Evolutionary conservation across 768 basidiomycete genomes (phyloP).

Genomic region (Polyporus arcularius): DNA sequence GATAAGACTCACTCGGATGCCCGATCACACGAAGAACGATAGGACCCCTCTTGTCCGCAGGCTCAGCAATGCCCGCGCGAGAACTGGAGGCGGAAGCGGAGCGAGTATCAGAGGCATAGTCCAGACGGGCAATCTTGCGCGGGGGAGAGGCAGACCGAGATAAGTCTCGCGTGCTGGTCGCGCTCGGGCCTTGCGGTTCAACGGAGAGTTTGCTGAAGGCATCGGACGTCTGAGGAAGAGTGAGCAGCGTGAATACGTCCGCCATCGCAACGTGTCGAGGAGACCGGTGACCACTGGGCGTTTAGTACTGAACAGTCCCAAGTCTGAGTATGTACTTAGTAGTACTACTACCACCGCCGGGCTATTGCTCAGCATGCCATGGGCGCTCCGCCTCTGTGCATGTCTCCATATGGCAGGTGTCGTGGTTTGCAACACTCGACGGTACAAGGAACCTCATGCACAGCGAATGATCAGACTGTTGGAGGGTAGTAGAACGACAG

Average conservation of each 20-base stretch:
- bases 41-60: slow-evolving; percentile 34
- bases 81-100: slow-evolving; percentile 62
- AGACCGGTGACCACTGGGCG: no score
- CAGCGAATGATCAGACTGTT: no score
- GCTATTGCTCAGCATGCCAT: not conserved
- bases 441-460: no score
- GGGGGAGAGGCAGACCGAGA: slow-evolving; percentile 56
- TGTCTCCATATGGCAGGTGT: not conserved
- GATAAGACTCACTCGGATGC: slow-evolving; percentile 30
- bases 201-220: slow-evolving; percentile 25
- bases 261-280: slow-evolving; percentile 8
- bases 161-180: slow-evolving; percentile 24
- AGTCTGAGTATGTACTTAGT: no score
- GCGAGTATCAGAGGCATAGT: slow-evolving; percentile 58
- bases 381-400: not conserved
- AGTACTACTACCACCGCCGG: not conserved
- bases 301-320: no score
- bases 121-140: slow-evolving; percentile 68
- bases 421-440: not conserved
- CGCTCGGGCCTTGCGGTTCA: slow-evolving; percentile 8
- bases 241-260: slow-evolving; percentile 28
- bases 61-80: slow-evolving; percentile 26
- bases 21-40: slow-evolving; percentile 50
- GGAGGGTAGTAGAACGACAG: no score
- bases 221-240: slow-evolving; percentile 24